Conservation (phyloP, 2,329 filamentous ascomycete genomes). For the Alternaria sp. region DNA sequence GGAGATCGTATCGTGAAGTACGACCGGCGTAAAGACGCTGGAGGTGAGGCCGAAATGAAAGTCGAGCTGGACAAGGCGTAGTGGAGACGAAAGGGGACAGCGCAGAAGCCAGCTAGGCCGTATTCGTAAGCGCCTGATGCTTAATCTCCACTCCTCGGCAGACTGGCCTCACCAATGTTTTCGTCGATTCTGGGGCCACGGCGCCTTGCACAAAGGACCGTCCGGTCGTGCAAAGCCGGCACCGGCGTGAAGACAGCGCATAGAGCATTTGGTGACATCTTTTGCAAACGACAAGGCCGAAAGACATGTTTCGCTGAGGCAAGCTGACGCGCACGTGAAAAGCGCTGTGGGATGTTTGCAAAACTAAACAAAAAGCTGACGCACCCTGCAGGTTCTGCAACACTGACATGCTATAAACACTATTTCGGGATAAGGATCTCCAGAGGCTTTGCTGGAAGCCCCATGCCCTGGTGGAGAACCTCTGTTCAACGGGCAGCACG, state of each 20-base stretch:
- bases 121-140: conserved; percentile 15
- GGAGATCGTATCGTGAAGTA: conserved; percentile 13
- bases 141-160: conserved; percentile 30
- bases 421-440: conserved; percentile 26
- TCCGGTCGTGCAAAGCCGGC: conserved; percentile 17
- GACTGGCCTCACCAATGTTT: conserved; percentile 17
- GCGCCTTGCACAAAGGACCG: conserved; percentile 16
- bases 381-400: conserved; percentile 31
- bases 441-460: conserved; percentile 15
- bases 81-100: conserved; percentile 18
- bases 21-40: conserved; percentile 10
- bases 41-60: conserved; percentile 37
- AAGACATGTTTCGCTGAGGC: conserved; percentile 9
- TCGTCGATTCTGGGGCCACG: conserved; percentile 26
- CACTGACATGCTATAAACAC: conserved; percentile 24
- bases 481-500: conserved; percentile 21
- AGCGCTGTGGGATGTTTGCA: conserved; percentile 19
- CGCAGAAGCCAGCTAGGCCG: conserved; percentile 19
- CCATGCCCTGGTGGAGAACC: conserved; percentile 19
- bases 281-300: conserved; percentile 7
- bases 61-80: conserved; percentile 16
- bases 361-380: conserved; percentile 20
- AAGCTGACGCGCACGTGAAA: conserved; percentile 11
- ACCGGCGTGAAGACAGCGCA: conserved; percentile 7
- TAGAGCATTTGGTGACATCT: conserved; percentile 5